These are phyloP conservation scores for Apiotrichum brassicae DNA, from an alignment of 1,284 basidiomycete species.

Conservation along the genomic window DNA sequence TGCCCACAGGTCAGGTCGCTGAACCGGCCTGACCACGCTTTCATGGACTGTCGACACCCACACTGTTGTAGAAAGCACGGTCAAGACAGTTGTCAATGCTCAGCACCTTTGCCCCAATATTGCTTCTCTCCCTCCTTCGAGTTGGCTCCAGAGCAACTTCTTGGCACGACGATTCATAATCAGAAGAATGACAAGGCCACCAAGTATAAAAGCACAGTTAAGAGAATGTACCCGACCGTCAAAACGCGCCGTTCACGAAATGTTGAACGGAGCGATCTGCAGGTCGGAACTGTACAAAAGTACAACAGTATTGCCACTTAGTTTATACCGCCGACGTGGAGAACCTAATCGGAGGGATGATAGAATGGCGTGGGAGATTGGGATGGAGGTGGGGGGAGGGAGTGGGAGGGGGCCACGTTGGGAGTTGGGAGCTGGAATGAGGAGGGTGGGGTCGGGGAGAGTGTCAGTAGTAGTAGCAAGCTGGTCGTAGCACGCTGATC, in stretches of 20 bases:
- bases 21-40: too few relatives aligned
- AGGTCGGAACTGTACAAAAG: conserved; percentile 5
- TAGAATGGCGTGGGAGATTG: conserved; percentile 23
- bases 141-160: too few relatives aligned
- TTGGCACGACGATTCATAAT: too few relatives aligned
- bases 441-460: background rate
- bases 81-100: too few relatives aligned
- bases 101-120: too few relatives aligned
- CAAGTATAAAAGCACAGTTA: too few relatives aligned
- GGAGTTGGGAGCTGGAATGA: background rate
- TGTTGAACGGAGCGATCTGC: conserved; percentile 13
- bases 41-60: too few relatives aligned
- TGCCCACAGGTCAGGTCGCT: too few relatives aligned
- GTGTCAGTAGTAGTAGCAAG: background rate
- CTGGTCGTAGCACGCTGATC: too few relatives aligned
- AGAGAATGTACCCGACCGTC: conserved; percentile 13
- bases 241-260: conserved; percentile 21
- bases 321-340: conserved; percentile 34
- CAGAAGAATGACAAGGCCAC: too few relatives aligned
- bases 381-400: background rate
- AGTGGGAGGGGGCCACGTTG: background rate
- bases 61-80: too few relatives aligned
- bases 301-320: conserved; percentile 31
- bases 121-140: too few relatives aligned
- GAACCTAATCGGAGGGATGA: conserved; percentile 25